Evolutionary conservation across 192 early-diverging fungal genomes (phyloP).

Genomic region (Podila epicladia): DNA sequence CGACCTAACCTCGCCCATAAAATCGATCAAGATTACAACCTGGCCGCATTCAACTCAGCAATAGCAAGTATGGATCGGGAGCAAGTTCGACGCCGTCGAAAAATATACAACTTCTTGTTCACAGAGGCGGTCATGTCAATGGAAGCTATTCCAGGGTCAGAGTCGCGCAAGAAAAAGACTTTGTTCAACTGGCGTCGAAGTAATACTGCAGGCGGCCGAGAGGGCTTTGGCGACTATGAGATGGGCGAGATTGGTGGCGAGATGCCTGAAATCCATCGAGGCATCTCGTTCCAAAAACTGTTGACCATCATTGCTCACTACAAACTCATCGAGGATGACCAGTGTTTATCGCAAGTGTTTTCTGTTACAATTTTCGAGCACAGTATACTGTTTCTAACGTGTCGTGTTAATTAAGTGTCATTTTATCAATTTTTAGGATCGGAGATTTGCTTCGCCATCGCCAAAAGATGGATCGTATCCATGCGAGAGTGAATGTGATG

Average conservation of each 20-base stretch:
- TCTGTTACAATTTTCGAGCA: background rate
- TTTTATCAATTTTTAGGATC: background rate
- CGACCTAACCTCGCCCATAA: constrained; percentile 18
- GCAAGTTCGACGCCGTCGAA: constrained; percentile 36
- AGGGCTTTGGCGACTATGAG: constrained; percentile 20
- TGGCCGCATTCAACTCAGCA: constrained; percentile 48
- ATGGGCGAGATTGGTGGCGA: constrained; percentile 26
- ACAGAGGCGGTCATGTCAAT: constrained; percentile 49
- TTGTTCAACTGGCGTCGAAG: constrained; percentile 18
- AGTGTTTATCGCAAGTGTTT: constrained; percentile 44
- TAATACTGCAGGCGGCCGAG: background rate
- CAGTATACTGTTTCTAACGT: background rate
- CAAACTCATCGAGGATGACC: constrained; percentile 65
- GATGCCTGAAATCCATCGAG: constrained; percentile 12
- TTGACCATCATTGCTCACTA: constrained; percentile 63
- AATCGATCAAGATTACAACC: constrained; percentile 35
- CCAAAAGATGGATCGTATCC: constrained; percentile 50
- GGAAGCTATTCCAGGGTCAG: constrained; percentile 42
- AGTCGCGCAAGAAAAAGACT: background rate
- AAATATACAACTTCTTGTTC: constrained; percentile 56
- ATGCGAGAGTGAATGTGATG: constrained; percentile 35
- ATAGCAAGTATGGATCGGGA: constrained; percentile 41
- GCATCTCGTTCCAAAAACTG: constrained; percentile 63
- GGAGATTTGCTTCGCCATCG: constrained; percentile 42
- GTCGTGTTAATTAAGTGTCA: background rate